Percentiles rank a stretch among this genome's conserved stretches.
Evolutionary conservation across 257 asterid species (phyloP).

Genomic region (Solanum sitiens): DNA sequence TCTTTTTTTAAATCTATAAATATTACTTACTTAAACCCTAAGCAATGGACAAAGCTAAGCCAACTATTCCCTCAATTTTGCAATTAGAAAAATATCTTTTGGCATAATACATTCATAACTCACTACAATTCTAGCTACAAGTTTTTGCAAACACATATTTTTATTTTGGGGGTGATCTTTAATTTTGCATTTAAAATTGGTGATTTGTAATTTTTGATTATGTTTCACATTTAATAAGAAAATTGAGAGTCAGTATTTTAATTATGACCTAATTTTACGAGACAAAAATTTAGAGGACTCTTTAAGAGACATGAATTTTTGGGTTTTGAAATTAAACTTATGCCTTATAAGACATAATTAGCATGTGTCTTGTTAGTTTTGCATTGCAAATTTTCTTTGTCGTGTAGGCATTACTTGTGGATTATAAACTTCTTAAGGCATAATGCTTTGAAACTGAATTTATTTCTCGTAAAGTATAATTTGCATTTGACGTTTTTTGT

Average conservation of each 20-base stretch:
- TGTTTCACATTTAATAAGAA: background rate
- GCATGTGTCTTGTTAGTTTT: background rate
- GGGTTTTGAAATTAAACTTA: background rate
- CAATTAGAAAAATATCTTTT: background rate
- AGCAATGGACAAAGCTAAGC: background rate
- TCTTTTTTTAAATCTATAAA: background rate
- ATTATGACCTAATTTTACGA: background rate
- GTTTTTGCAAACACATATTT: background rate
- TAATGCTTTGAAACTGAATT: too few relatives aligned
- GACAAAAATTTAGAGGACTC: background rate
- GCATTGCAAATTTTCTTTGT: background rate
- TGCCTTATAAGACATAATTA: background rate
- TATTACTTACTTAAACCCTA: background rate
- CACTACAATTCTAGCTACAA: background rate
- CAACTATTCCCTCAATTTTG: background rate
- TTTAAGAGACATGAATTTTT: too few relatives aligned
- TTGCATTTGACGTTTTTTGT: background rate
- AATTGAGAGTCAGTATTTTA: background rate
- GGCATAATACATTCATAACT: background rate
- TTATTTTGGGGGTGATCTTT: too few relatives aligned
- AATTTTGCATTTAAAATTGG: too few relatives aligned
- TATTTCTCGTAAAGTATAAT: too few relatives aligned
- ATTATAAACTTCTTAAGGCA: too few relatives aligned
- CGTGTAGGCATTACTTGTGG: background rate
- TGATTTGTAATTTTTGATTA: too few relatives aligned